phyloP scores from a whole-genome alignment of 2,329 filamentous ascomycete species.

The Paecilomyces sp. region DNA sequence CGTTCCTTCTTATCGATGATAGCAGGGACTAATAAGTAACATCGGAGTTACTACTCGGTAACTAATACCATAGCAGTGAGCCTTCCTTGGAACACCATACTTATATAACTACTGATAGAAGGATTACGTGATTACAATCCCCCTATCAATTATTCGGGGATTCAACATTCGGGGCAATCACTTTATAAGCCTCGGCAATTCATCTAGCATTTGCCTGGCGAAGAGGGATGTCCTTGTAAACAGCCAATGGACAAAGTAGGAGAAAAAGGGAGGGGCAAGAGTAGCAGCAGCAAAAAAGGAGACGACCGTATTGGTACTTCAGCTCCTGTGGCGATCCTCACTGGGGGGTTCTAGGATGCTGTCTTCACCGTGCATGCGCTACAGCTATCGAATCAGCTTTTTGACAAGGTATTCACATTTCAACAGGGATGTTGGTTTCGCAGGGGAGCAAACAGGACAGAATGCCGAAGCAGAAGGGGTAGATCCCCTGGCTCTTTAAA shows the following conservation, averaged over 20 bases:
- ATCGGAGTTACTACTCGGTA: background rate
- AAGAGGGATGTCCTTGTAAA: background rate
- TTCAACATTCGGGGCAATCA: background rate
- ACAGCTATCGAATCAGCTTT: background rate
- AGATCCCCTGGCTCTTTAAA: background rate
- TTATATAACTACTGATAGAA: background rate
- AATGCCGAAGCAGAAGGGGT: background rate
- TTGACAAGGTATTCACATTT: background rate
- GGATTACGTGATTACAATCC: background rate
- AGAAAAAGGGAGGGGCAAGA: background rate
- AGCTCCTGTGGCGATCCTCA: background rate
- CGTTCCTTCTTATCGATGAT: background rate
- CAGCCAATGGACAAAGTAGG: background rate
- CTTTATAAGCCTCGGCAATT: background rate
- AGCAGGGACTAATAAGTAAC: background rate
- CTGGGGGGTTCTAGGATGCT: background rate
- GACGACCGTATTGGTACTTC: background rate
- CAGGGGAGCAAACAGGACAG: background rate
- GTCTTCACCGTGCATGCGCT: background rate
- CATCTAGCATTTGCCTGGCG: background rate
- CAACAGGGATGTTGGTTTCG: background rate
- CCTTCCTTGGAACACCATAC: background rate
- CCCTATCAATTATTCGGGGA: background rate
- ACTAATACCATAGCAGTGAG: background rate
- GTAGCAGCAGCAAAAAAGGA: background rate